Base-by-base conservation (phyloP, 2,329 filamentous ascomycete genomes). In the Pseudogymnoascus sp. region DNA sequence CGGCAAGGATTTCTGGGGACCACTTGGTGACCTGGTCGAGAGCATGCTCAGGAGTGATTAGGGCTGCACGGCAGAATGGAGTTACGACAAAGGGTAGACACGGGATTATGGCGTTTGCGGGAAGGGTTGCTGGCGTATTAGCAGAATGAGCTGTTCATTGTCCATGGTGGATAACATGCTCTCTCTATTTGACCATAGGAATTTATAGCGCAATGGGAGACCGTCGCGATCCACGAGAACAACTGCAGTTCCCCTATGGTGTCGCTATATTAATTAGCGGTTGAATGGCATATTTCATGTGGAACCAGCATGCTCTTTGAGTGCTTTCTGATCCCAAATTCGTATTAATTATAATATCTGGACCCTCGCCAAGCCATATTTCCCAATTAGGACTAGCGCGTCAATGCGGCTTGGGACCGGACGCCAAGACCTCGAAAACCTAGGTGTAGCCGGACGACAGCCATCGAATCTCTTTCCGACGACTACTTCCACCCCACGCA, bases 1-100 rank as follows among this genome's bases (percentile, higher is more conserved):
- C 71, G 94, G 93, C 59, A 92, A 96, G 77, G 94, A 99, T 75
- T 99, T 93, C 79, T 99, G 93, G 89, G 94, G 94, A 1, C 94
- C 94, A 10, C 75, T 99, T 63, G 93, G 93, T 9, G 94, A 99
- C 75, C 79, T 99, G 68, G 94, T 99, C 59, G 94, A 99, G 74
- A 97, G 91, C 75, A 99, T 99, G 92, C 77, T 97, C 78, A 88
- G 88, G 77, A 97, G 92, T 72, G 94, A 97, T 62, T 72, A 62
- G 67, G 27, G 33, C 2, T 25, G 27, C 42, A 62, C 29, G 31
- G 33, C 65, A 64, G 65, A 63, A 48, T 64, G 51, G 63, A 39
- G 64, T 63, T 63, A 55, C 63, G 61, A 38, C 35, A 58, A 59
- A 63, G 59, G 55, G 42, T 61, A 51, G 48, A 55, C 51, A 65